Base-by-base conservation (phyloP, 2,329 filamentous ascomycete species). In the Ustulina deusta region DNA sequence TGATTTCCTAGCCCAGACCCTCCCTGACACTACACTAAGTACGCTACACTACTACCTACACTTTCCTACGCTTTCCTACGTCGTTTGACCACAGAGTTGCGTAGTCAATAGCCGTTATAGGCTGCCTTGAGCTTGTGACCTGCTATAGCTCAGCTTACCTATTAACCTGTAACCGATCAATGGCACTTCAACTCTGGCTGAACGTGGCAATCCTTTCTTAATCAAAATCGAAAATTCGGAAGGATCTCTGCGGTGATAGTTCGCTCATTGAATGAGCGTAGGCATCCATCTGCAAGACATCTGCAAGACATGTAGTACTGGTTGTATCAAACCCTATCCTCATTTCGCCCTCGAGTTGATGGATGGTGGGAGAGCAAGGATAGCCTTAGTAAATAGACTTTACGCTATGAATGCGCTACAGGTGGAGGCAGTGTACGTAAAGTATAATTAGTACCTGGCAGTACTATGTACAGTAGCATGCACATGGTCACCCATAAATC, bases 361-460 rank as follows among this genome's bases (percentile, higher is more conserved):
- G 34, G 57, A 61, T 54, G 54, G 49, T 36, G 38, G 10, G 32
- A 55, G 17, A 29, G 56, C 71, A 71, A 68, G 73, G 74, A 71
- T 61, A 29, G 56, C 46, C 25, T 48, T 55, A 25, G 40, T 61
- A 71, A 72, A 74, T 75, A 74, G 69, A 76, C 69, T 73, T 73
- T 72, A 48, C 71, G 62, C 71, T 72, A 73, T 25, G 60, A 68
- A 38, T 11, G 52, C 63, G 63, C 69, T 69, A 70, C 44, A 32
- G 32, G 63, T 59, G 65, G 61, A 68, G 55, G 42, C 38, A 40
- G 34, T 10, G 25, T 63, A 60, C 58, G 52, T 49, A 65, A n/a
- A 56, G 54, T 29, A 56, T 34, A 22, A 29, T 29, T 46, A 44
- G 61, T 59, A 64, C 34, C 34, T 51, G 4, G 9, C 6, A 54